Evolutionary conservation across 257 asterid species (phyloP), one percentile per base, ranked within the genome.

Genomic region (Solanum chiquidenum): DNA sequence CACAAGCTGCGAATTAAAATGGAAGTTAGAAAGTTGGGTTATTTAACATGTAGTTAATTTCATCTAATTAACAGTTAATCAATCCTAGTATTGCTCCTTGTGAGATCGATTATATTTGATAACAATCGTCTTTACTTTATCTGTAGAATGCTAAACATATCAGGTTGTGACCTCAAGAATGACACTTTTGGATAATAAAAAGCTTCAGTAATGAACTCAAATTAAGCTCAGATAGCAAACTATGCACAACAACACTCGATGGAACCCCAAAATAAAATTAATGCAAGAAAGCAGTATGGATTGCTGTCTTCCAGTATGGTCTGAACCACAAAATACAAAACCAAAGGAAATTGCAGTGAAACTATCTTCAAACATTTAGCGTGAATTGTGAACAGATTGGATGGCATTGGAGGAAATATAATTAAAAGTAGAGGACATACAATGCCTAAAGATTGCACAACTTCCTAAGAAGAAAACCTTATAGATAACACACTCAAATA

Each of bases 401-500:
- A 91, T 90, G 27, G 87, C 86, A 83, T 87, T 89, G 88, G 85
- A 83, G 86, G 83, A 93, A 88, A 86, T 35, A 86, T 89, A 75
- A 75, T 23, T 77, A 87, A 49, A 79, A 83, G 87, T 84, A 42
- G 77, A 69, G 88, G 69, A 83, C 83, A 49, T 1, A 23, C 25
- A 75, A 72, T 88, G 76, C 85, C 90, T 62, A 88, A 84, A 87
- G 42, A 52, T 86, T 90, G 91, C 89, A 14, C 58, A 49, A 87
- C 90, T 90, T 90, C 87, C 87, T 90, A 85, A 62, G 83, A 87
- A 86, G 77, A 88, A 64, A 89, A 88, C 86, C 88, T 90, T 89
- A 66, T 27, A 90, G 90, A 90, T 88, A 89, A 90, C 92, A 89
- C 86, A 91, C 89, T 46, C 92, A 91, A 76, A 93, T 94, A 90